Evolutionary conservation across 768 basidiomycete species (phyloP).

Genomic region (Lentinula detonsa): DNA sequence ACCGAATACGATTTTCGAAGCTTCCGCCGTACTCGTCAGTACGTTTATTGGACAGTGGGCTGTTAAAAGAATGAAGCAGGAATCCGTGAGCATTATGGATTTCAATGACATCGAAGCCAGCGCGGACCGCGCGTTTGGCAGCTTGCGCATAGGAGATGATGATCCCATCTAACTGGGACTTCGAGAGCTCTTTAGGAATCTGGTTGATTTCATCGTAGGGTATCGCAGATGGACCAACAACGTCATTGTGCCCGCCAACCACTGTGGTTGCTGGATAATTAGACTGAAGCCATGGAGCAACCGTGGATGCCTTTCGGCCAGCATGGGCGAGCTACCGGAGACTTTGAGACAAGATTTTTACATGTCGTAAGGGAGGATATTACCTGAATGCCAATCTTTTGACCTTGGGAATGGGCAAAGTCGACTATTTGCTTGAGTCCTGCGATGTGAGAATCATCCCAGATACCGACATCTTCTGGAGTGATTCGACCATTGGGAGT

Average conservation of each 20-base stretch:
- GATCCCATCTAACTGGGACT: conserved; percentile 50
- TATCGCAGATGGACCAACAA: conserved; percentile 53
- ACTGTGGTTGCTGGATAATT: conserved; percentile 27
- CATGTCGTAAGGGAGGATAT: conserved; percentile 24
- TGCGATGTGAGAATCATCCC: conserved; percentile 54
- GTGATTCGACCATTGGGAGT: conserved; percentile 54
- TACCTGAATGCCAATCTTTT: conserved; percentile 64
- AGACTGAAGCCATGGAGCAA: conserved; percentile 52
- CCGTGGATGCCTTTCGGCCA: conserved; percentile 66
- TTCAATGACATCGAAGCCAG: conserved; percentile 58
- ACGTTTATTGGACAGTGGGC: conserved; percentile 55
- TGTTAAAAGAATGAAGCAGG: conserved; percentile 49
- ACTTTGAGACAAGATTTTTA: conserved; percentile 13
- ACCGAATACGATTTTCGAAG: conserved; percentile 61
- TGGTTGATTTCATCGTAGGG: conserved; percentile 37
- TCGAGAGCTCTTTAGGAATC: conserved; percentile 49
- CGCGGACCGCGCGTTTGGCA: conserved; percentile 45
- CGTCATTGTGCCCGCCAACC: conserved; percentile 44
- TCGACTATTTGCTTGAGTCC: conserved; percentile 47
- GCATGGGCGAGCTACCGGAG: conserved; percentile 52
- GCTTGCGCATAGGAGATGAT: conserved; percentile 50
- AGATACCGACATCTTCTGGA: conserved; percentile 59
- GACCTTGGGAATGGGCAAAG: conserved; percentile 64
- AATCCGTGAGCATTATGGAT: conserved; percentile 66
- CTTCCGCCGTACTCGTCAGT: conserved; percentile 68